A percentile compares a stretch with the other conserved stretches of the same genome.
These are phyloP conservation scores for Trichomonas gallinae DNA, from an alignment of 208 protist species.

Conservation along the genomic window DNA sequence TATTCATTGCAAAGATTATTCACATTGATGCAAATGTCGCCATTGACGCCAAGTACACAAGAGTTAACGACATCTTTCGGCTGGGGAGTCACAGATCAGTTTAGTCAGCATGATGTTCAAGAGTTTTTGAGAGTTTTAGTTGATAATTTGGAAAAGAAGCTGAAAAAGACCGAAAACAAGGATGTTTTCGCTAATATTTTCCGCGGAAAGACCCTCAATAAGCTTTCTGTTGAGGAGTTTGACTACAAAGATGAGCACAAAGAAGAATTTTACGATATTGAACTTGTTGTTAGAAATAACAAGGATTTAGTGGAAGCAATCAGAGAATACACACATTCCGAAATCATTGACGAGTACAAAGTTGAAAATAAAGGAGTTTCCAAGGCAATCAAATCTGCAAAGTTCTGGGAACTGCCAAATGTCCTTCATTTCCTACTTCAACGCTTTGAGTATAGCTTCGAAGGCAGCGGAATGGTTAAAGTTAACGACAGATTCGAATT, in stretches of 20 bases:
- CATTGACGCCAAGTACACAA: not conserved
- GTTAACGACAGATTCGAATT: not conserved
- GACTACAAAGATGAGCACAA: not conserved
- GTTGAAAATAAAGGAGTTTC: not conserved
- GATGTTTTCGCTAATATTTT: not conserved
- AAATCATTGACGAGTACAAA: not conserved
- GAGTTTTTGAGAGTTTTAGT: not conserved
- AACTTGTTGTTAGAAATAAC: not conserved
- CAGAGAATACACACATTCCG: too few species aligned
- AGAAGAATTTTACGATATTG: not conserved
- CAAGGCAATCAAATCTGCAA: not conserved
- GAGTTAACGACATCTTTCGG: not conserved
- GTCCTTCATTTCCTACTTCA: not conserved
- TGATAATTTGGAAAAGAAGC: constrained; percentile 10
- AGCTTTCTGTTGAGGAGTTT: not conserved
- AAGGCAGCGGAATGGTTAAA: not conserved
- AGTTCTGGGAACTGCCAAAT: not conserved
- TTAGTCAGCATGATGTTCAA: constrained; percentile 8
- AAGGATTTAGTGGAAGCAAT: not conserved
- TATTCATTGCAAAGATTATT: not conserved
- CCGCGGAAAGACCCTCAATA: not conserved
- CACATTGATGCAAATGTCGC: not conserved
- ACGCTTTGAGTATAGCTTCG: not conserved
- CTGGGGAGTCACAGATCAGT: not conserved
- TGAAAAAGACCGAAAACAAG: not conserved